phyloP scores from a whole-genome alignment of 2,329 filamentous ascomycete species.

The Colletotrichum horii region DNA sequence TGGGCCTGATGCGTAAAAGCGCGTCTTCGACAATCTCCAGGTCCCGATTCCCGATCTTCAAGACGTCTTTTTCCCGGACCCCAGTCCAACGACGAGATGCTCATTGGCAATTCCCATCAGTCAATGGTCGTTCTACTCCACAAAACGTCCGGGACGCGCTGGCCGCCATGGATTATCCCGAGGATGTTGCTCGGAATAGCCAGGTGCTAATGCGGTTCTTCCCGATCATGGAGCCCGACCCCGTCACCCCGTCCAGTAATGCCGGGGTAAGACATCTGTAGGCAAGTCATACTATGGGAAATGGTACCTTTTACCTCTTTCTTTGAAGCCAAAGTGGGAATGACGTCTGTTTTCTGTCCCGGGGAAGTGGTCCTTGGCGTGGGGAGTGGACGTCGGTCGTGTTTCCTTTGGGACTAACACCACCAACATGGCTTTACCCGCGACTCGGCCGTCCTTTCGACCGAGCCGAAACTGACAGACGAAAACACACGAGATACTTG shows the following conservation, averaged over 20 bases:
- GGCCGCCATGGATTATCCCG: conserved; percentile 20
- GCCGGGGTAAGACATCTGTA: conserved; percentile 16
- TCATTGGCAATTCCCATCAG: conserved; percentile 12
- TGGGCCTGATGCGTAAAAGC: conserved; percentile 16
- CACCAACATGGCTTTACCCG: neutral
- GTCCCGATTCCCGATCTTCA: conserved; percentile 16
- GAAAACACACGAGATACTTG: neutral
- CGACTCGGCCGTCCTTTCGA: neutral
- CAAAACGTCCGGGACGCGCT: neutral
- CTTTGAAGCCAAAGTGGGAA: neutral
- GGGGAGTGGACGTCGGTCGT: neutral
- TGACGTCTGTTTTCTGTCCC: neutral
- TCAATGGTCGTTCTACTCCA: conserved; percentile 5
- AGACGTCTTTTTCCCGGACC: conserved; percentile 15
- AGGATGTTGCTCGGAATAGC: conserved; percentile 19
- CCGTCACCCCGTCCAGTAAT: conserved; percentile 16
- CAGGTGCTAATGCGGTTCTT: conserved; percentile 22
- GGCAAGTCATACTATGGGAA: conserved; percentile 1
- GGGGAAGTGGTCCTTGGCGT: neutral
- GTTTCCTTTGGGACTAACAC: neutral
- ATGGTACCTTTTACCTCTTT: neutral
- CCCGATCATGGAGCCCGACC: conserved; percentile 22
- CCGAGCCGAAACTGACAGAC: neutral
- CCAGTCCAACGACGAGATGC: conserved; percentile 5
- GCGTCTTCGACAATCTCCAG: conserved; percentile 17